Evolutionary conservation across 306 rosid species (phyloP), one percentile per base, ranked within the genome.

Genomic region (Prunus kanzakura): DNA sequence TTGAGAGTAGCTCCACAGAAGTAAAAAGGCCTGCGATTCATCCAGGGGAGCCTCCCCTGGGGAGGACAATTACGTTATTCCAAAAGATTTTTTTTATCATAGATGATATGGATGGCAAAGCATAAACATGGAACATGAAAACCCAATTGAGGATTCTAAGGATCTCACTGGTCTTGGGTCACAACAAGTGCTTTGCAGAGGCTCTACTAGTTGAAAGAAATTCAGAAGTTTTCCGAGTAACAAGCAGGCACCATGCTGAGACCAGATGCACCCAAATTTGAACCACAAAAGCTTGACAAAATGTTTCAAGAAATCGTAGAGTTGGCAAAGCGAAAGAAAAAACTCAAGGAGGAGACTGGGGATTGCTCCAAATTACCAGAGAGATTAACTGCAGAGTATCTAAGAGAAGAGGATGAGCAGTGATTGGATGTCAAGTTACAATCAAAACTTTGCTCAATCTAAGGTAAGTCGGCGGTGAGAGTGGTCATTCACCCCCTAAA

Each of bases 101-200:
- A 16, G 93, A 89, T 25, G 93, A 93, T 77, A 6, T 38, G 97
- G 97, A 0, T 90, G 96, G 97, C 97, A 93, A 56, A 90, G 96
- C 78, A 84, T 90, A 69, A 88, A 79, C 73, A 51, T 84, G 0
- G 96, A 92, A 38, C 88, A 77, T 3, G 89, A 79, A 7, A 77
- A 86, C 50, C 91, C 93, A 0, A 80, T 77, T 52, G 81, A 82
- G 58, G 97, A 90, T 14, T 65, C 88, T 0, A 84, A 86, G 46
- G 85, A 89, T 73, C 89, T 90, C 52, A 81, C 87, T 74, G 76
- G 87, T 0, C 90, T 93, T 10, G 93, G 96, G 54, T 70, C 86
- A 52, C 96, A 90, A 77, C 90, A 92, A 86, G 74, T 12, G 86
- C 86, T 0, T 13, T 47, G 51, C 51, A 90, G 93, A 32, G 38